Evolutionary conservation across 2,329 filamentous ascomycete species (phyloP), one percentile per base, ranked within the genome.

Genomic region (Aureobasidium sp.): DNA sequence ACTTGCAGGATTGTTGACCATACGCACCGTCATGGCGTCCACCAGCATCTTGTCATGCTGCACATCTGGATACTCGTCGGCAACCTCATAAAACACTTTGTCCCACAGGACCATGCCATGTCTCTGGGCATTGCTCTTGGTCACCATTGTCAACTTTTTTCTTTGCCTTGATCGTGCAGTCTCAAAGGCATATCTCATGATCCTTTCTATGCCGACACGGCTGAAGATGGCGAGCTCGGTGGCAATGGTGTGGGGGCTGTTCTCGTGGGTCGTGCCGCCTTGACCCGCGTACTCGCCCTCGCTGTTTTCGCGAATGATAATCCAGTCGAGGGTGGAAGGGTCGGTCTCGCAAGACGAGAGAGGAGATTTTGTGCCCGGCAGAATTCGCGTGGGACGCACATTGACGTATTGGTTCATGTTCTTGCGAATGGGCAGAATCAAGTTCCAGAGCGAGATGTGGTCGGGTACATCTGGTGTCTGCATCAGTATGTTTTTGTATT

Each of bases 351-450:
- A 73, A 36, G 74, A 71, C 5, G 70, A 69, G 7, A 80, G 63
- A 0, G 78, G 77, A 27, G 75, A 74, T 8, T 67, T 70, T 8
- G 73, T 77, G 17, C 77, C 78, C 5, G 71, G 70, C 3, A 80
- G 66, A 52, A 80, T 77, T 20, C 75, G 70, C 8, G 76, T 79
- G 0, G 72, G 87, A 0, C 87, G 80, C 0, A 89, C 79, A 65
- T 88, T 89, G 65, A 87, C 81, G 68, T 87, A 89, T 68, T 88
- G 85, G 64, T 88, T 85, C 49, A 89, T 79, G 41, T 84, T 79
- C 57, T 87, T 84, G 41, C 87, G 82, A 68, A 89, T 88, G 20
- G 84, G 84, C 8, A 89, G 76, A 48, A 87, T 82, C 36, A 87
- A 80, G 8, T 81, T 80, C 87, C 87, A 89, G 1, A 89, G 80